Evolutionary conservation across 2,329 filamentous ascomycete species (phyloP), one percentile per base, ranked within the genome.

Genomic region (Aurifilum marmelostoma): DNA sequence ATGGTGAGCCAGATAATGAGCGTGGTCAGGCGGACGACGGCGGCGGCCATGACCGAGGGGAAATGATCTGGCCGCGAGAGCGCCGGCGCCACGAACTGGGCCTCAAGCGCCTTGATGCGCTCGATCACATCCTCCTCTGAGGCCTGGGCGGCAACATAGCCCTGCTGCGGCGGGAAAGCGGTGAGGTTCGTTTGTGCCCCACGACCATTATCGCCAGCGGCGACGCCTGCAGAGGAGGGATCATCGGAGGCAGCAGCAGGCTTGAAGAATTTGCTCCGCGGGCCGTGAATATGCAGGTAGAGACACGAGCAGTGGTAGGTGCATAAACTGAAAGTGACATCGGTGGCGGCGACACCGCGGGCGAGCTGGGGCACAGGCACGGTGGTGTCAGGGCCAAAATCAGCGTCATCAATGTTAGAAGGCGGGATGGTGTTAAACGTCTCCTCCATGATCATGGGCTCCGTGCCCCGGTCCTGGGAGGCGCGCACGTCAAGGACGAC

Each of bases 401-500:
- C 83, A 3, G 76, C 79, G 73, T 89, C 87, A 75, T 88, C 83
- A 54, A 89, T 75, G 67, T 88, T 87, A 16, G 82, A 79, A 0
- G 86, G 86, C 7, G 83, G 74, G 3, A 76, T 77, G 1, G 84
- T 85, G 72, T 85, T 82, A 71, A 82, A 85, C 16, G 76, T 76
- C n/a, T 79, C 75, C 6, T 75, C 74, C 11, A 80, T 75, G 8
- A 86, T 78, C n/a, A 81, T 77, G 14, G 81, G 77, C 21, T 78
- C 81, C 1, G 82, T 80, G 14, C 87, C 87, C 3, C 85, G 82
- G 63, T 88, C 82, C 73, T 88, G 85, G 8, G 85, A 82, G 1
- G 83, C 82, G 9, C 84, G 83, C 37, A 84, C 79, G 71, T 91
- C 89, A 1, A 90, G 80, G n/a, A 88, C 82, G 39, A 88, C 76